Conservation (phyloP, 1,139 yeast species). For the Kodamaea ohmeri region DNA sequence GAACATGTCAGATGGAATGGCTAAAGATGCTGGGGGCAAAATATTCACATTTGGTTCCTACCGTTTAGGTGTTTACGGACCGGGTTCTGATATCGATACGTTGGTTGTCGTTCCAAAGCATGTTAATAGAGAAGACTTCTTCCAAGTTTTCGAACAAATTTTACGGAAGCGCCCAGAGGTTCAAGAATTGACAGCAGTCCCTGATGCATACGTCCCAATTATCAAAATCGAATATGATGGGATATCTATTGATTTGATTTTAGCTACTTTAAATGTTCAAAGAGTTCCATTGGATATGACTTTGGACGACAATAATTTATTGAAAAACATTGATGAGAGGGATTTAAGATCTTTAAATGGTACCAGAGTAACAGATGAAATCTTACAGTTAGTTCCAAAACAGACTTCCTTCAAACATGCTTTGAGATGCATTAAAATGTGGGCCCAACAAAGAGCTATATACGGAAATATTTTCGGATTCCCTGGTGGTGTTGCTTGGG, state of each 20-base stretch:
- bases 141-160: constrained; percentile 68
- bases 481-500: constrained; percentile 99
- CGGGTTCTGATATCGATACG: constrained; percentile 97
- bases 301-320: constrained; percentile 77
- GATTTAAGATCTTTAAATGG: constrained; percentile 90
- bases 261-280: constrained; percentile 77
- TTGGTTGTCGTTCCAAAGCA: constrained; percentile 94
- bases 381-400: constrained; percentile 82
- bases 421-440: constrained; percentile 82
- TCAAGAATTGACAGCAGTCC: constrained; percentile 88
- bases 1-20: constrained; percentile 97
- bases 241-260: constrained; percentile 84
- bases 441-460: constrained; percentile 95
- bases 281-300: constrained; percentile 74
- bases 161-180: constrained; percentile 71
- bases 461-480: constrained; percentile 95
- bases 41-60: constrained; percentile 94
- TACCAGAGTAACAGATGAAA: constrained; percentile 96
- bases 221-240: constrained; percentile 85
- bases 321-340: constrained; percentile 84
- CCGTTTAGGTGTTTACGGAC: constrained; percentile 93
- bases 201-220: constrained; percentile 96
- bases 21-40: constrained; percentile 95
- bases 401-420: constrained; percentile 93
- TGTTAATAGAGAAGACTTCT: constrained; percentile 87